phyloP scores from a whole-genome alignment of 768 basidiomycete species.

The Suillus weaverae region DNA sequence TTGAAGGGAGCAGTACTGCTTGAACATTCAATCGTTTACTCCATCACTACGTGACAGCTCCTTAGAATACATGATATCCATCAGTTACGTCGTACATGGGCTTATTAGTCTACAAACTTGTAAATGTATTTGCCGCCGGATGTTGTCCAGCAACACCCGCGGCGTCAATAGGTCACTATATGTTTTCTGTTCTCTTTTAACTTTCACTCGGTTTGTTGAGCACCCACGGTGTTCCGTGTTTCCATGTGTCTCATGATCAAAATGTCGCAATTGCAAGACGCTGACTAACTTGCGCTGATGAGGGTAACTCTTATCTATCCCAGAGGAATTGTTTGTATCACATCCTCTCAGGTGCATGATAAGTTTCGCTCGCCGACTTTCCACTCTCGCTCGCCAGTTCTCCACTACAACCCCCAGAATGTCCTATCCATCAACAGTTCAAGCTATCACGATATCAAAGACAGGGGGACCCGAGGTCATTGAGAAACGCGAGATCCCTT shows the following conservation, averaged over 20 bases:
- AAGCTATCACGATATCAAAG: constrained; percentile 72
- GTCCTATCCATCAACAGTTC: constrained; percentile 59
- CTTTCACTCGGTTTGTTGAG: not conserved
- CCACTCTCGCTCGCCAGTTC: constrained; percentile 32
- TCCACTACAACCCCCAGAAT: constrained; percentile 35
- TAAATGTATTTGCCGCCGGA: not conserved
- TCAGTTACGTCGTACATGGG: not conserved
- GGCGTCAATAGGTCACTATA: not conserved
- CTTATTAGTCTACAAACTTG: not conserved
- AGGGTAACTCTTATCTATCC: not conserved
- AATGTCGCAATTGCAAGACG: constrained; percentile 3
- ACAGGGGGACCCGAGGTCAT: constrained; percentile 79
- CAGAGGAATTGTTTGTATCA: not conserved
- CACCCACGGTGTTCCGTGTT: not conserved
- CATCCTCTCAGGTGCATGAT: constrained; percentile 7
- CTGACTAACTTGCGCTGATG: constrained; percentile 5
- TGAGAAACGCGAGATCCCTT: constrained; percentile 63
- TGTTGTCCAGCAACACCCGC: not conserved
- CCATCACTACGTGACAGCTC: not conserved
- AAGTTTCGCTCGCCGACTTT: constrained; percentile 17
- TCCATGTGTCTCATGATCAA: not conserved
- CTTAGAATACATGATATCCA: not conserved
- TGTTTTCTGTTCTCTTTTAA: not conserved
- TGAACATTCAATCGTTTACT: not conserved
- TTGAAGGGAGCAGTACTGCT: constrained; percentile 15